Evolutionary conservation across 805 yeast genomes (phyloP), one percentile per base, ranked within the genome.

Genomic region (Lachancea kluyveri): DNA sequence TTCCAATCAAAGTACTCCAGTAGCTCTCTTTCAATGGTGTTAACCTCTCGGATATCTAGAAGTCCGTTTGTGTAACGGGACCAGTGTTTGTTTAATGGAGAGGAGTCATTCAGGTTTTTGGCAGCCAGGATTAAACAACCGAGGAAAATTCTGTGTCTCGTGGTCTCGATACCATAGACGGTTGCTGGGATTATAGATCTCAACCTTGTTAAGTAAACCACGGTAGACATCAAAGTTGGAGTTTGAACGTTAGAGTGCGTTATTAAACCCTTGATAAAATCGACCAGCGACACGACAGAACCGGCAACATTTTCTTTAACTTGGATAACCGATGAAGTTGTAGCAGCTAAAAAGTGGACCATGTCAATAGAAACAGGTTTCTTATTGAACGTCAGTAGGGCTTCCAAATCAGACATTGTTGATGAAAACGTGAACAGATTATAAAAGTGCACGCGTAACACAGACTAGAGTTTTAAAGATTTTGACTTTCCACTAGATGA

Each of bases 31-130:
- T 90, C 98, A 50, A 94, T 82, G 42, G 87, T 77, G 59, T 90
- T 92, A 33, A 92, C 86, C 51, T 90, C 97, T 14, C 68, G 68
- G 22, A 83, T 63, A 7, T 77, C 54, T 39, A 90, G 70, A 25
- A 92, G 67, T 1, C 96, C 96, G 53, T 80, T 79, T 3, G 97
- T 88, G 65, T 90, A 88, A 39, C 75, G 70, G 4, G 95, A 79
- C 98, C 98, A 90, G 64, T 92, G 96, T 62, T 82, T 88, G 63
- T 90, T 90, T 55, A 90, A 71, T 25, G 98, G 98, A 13, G 94
- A 79, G 3, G 95, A 82, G 64, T 90, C 98, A 60, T 90, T 90
- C 42, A 88, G 71, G 41, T 77, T 78, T 64, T 90, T 90, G 10
- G 97, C 96, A n/a, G 95, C 83, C 29, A 92, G 62, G 26, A 90